Evolutionary conservation across 2,329 filamentous ascomycete genomes (phyloP), one percentile per base, ranked within the genome.

Genomic region (Arthroderma sp.): DNA sequence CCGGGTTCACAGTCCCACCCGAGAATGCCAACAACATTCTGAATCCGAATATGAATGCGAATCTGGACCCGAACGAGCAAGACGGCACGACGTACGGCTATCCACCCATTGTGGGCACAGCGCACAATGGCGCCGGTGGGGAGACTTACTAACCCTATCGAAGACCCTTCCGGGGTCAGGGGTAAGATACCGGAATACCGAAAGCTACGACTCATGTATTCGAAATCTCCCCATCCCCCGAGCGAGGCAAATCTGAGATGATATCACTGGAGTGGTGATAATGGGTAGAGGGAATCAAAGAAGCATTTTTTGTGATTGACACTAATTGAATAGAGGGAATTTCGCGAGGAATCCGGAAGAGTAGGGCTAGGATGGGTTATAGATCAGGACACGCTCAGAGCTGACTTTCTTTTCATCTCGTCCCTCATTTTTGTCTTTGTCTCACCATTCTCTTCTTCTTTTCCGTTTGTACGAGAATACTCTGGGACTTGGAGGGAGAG

Each of bases 91-190:
- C 64, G 40, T 69, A 69, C 52, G 67, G 65, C 40, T 70, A 70
- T 50, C 61, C 66, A 33, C 55, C 66, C 31, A 68, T 68, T 62
- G 67, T 67, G 49, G 63, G 62, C 50, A 60, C 67, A 48, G 55
- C 63, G 43, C 68, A 71, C 57, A 70, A 70, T 51, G 68, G 68
- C 46, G 65, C 68, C 36, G 63, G 63, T 49, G 63, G 62, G 43
- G 67, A 69, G 43, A 62, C 65, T 43, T 70, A 68, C 54, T 66
- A 62, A 46, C 50, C 29, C 47, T 51, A 40, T 40, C 44, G 31
- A 51, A 50, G 46, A 48, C 50, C 37, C 41, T 53, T 43, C 49
- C 50, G 32, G 50, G 49, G 40, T 48, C 45, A n/a, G 45, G 45
- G 30, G 31, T 29, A 43, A 38, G 48, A 22, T 46, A 42, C 43